phyloP scores from a whole-genome alignment of 2,329 filamentous ascomycete genomes.

The Diaporthe velutina region DNA sequence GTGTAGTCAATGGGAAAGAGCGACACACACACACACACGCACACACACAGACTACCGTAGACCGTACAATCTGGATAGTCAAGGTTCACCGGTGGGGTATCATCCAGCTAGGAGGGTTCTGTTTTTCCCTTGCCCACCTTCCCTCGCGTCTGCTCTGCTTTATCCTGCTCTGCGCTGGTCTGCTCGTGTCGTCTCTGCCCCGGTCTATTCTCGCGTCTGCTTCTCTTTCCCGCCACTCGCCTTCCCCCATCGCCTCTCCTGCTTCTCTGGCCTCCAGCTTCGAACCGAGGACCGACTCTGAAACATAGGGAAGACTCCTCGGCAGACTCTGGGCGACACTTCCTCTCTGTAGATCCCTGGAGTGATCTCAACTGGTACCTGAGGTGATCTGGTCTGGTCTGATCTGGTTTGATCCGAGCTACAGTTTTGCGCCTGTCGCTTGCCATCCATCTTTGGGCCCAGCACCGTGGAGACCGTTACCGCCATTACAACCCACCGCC shows the following conservation, averaged over 20 bases:
- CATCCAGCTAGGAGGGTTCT: slow-evolving; percentile 15
- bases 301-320: slow-evolving; percentile 9
- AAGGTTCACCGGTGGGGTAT: slow-evolving; percentile 28
- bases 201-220: neutral
- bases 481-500: slow-evolving; percentile 29
- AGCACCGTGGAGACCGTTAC: slow-evolving; percentile 25
- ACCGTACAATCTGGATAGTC: slow-evolving; percentile 25
- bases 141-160: neutral
- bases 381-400: neutral
- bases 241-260: neutral
- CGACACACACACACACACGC: neutral
- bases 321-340: slow-evolving; percentile 2
- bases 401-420: slow-evolving; percentile 28
- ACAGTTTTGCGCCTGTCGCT: slow-evolving; percentile 3
- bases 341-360: neutral
- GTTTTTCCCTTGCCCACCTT: slow-evolving; percentile 14
- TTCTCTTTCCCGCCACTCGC: neutral
- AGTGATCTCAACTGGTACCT: slow-evolving; percentile 4
- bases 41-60: neutral
- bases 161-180: neutral
- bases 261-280: neutral
- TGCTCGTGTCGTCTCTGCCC: neutral
- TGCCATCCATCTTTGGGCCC: slow-evolving; percentile 2
- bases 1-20: neutral
- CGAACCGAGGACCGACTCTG: slow-evolving; percentile 18